Base-by-base conservation (phyloP, 768 basidiomycete genomes). In the Obba rivulosa region DNA sequence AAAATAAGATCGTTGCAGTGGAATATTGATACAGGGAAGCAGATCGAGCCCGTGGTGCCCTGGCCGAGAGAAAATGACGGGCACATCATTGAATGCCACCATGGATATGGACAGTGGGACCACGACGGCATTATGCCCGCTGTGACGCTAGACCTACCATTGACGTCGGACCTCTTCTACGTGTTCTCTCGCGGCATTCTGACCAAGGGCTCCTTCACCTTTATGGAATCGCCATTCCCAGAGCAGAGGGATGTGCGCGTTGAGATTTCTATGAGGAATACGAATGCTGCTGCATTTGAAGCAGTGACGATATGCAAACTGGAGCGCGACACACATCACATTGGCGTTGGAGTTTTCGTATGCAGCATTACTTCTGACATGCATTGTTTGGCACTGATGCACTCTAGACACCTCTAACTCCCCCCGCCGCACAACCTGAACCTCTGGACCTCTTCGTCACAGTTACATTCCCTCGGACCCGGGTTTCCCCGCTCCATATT, bases 221-320 rank as follows among this genome's bases (percentile, higher is more conserved):
- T 60, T 8, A 16, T 39, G 8, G 45, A 57, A 10, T 43, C 48
- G 11, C 41, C 52, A 8, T 43, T 46, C 8, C 9, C 11, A 20
- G 16, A 42, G 3, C n/a, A 43, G 2, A 37, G 25, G 2, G 22
- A 47, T 4, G 55, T 55, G 17, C 41, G 35, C 23, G 55, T 63
- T 3, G 54, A 63, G 20, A 51, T 63, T 4, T 23, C 41, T 1
- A 24, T 43, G 14, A 28, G 34, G 1, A 34, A 48, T 17, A 21
- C 31, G 5, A 46, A 48, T 4, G 18, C 3, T 1, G 13, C 23
- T 16, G 36, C 37, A 2, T 46, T 56, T 16, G 21, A 54, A 14
- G 20, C 14, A 10, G 45, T 55, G 28, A 51, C 43, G 22, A 38
- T 61, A 0, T 63, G 62, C 42, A 14, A 38, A 11, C 31, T 63